Evolutionary conservation across 23 red algal genomes (phyloP).

Genomic region (Cyanidiococcus yangmingshanensis): DNA sequence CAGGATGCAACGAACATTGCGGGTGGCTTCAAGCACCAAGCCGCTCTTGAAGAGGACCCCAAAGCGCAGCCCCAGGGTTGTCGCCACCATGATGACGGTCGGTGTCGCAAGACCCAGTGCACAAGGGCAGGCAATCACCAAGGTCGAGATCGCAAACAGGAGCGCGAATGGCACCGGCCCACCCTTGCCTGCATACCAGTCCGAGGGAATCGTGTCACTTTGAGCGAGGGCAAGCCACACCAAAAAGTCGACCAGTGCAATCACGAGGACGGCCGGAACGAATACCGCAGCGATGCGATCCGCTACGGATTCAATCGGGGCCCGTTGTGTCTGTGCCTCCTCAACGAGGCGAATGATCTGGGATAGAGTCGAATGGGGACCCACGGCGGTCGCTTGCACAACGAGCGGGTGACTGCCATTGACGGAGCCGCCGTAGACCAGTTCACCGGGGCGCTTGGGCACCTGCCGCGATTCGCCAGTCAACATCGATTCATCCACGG

Average conservation of each 20-base stretch:
- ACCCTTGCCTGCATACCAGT: constrained; percentile 42
- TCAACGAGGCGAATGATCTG: constrained; percentile 81
- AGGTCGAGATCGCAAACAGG: constrained; percentile 68
- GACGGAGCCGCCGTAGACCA: constrained; percentile 58
- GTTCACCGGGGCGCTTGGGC: constrained; percentile 44
- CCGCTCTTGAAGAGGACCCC: constrained; percentile 71
- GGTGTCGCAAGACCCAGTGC: constrained; percentile 93
- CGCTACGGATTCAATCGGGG: constrained; percentile 67
- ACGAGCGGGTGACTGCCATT: constrained; percentile 52
- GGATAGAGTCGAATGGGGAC: constrained; percentile 45
- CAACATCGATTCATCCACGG: constrained; percentile 82
- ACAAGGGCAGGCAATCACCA: constrained; percentile 97
- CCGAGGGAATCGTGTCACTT: constrained; percentile 34
- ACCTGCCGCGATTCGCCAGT: constrained; percentile 90
- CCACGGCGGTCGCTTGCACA: constrained; percentile 58
- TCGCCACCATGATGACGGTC: constrained; percentile 81
- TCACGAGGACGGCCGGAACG: constrained; percentile 54
- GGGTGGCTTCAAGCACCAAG: constrained; percentile 38
- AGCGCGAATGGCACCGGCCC: constrained; percentile 75
- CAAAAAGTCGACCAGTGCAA: constrained; percentile 45
- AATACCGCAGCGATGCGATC: constrained; percentile 75
- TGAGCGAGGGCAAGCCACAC: constrained; percentile 47
- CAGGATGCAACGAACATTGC: constrained; percentile 38
- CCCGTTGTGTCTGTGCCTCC: constrained; percentile 62
- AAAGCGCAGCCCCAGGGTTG: constrained; percentile 38